Conservation (phyloP, 2,329 filamentous ascomycete genomes). For the Colletotrichum filicis region DNA sequence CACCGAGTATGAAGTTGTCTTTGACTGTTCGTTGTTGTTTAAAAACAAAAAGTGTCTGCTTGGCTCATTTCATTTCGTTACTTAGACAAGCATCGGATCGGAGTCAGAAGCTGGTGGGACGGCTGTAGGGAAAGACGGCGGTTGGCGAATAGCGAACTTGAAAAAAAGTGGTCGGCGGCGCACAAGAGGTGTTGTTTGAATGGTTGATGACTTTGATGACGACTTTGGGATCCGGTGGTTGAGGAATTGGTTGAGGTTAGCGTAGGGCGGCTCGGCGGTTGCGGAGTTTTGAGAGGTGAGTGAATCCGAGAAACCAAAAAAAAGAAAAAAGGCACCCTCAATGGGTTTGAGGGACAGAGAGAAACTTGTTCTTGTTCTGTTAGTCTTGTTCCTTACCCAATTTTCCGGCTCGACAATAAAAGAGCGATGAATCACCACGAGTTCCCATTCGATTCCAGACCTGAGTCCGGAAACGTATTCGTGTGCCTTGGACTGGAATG, state of each 20-base stretch:
- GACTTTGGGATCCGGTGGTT: not conserved
- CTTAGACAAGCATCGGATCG: conserved; percentile 30
- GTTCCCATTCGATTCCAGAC: not conserved
- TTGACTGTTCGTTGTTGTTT: not conserved
- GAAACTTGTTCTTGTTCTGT: conserved; percentile 2
- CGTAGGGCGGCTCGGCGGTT: not conserved
- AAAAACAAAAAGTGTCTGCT: conserved; percentile 1
- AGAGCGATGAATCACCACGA: not conserved
- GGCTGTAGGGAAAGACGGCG: conserved; percentile 13
- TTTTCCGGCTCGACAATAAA: not conserved
- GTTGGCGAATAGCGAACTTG: not conserved
- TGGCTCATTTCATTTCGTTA: conserved; percentile 31
- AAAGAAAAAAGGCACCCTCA: not conserved
- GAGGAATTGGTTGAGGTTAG: not conserved
- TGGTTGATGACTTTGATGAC: conserved; percentile 1
- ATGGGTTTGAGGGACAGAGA: not conserved
- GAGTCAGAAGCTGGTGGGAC: conserved; percentile 25
- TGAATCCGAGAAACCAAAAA: not conserved
- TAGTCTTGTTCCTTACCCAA: not conserved
- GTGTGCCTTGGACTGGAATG: not conserved
- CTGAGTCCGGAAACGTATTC: not conserved
- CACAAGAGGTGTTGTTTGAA: conserved; percentile 15
- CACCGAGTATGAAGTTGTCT: not conserved
- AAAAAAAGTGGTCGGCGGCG: not conserved
- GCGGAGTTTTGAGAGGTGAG: not conserved